These are phyloP conservation scores for Jatropha curcas DNA, from an alignment of 345 rosid genomes.

Conservation along the genomic window DNA sequence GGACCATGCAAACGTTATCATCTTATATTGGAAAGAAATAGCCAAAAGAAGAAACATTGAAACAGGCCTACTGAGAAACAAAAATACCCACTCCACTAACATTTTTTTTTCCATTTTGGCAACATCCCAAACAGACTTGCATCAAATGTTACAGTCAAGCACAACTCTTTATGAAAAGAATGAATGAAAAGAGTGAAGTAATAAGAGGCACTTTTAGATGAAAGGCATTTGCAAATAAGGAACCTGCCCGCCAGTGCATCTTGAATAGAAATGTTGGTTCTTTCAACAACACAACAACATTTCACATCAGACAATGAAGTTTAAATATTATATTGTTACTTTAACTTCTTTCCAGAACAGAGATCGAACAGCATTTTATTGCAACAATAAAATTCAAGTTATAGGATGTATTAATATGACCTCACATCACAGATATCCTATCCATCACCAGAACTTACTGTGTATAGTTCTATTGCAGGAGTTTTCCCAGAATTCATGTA, in stretches of 20 bases:
- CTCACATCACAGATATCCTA: neutral
- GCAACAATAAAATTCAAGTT: neutral
- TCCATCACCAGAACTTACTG: constrained; percentile 44
- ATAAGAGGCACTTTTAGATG: neutral
- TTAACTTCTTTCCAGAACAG: no score
- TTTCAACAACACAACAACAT: neutral
- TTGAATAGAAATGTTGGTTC: neutral
- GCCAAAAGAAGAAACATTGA: neutral
- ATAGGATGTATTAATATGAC: neutral
- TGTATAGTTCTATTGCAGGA: constrained; percentile 56
- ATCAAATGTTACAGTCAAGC: neutral
- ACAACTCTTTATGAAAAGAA: neutral
- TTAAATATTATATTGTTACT: no score
- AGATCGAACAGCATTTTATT: neutral
- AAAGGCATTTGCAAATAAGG: neutral
- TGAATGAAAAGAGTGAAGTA: neutral
- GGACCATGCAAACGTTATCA: neutral
- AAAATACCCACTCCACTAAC: neutral
- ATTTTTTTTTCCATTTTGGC: neutral
- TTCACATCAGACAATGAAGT: neutral
- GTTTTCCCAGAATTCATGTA: constrained; percentile 52
- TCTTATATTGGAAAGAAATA: neutral
- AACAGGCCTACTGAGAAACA: neutral
- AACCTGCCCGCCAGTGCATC: neutral
- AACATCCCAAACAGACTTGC: neutral